phyloP scores from a whole-genome alignment of 371 early-diverging fungal genomes.

The Apophysomyces ossiformis region DNA sequence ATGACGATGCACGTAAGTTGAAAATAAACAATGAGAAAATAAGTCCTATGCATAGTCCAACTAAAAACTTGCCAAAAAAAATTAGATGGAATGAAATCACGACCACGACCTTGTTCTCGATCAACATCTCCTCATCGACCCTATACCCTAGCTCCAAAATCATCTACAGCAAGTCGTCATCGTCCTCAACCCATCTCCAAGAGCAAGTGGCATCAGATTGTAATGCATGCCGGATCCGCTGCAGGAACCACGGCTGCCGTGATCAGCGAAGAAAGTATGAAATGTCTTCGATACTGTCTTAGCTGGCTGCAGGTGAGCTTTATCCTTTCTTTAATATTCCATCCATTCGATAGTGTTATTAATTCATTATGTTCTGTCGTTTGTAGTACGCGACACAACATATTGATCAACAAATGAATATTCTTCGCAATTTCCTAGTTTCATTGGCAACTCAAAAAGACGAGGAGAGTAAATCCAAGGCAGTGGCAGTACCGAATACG shows the following conservation, averaged over 20 bases:
- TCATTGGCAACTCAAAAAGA: slow-evolving; percentile 44
- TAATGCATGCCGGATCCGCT: slow-evolving; percentile 67
- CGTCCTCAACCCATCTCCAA: slow-evolving; percentile 13
- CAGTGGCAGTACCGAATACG: background rate
- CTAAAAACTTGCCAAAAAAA: background rate
- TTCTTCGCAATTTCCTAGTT: slow-evolving; percentile 67
- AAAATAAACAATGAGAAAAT: slow-evolving; percentile 10
- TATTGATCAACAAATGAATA: slow-evolving; percentile 75
- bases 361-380: background rate
- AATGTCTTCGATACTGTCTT: slow-evolving; percentile 74
- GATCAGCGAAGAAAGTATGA: slow-evolving; percentile 76
- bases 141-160: slow-evolving; percentile 19
- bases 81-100: slow-evolving; percentile 12
- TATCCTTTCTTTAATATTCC: background rate
- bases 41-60: background rate
- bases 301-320: slow-evolving; percentile 71
- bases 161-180: slow-evolving; percentile 15
- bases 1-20: slow-evolving; percentile 21
- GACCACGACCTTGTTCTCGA: slow-evolving; percentile 31
- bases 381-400: slow-evolving; percentile 74
- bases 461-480: slow-evolving; percentile 5
- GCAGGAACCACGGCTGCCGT: slow-evolving; percentile 72
- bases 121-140: slow-evolving; percentile 44
- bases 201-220: slow-evolving; percentile 69
- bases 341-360: background rate